A percentile compares a stretch with the other conserved stretches of the same genome.
Evolutionary conservation across 179 eudicot species (phyloP).

Genomic region (Camellia oleifera): DNA sequence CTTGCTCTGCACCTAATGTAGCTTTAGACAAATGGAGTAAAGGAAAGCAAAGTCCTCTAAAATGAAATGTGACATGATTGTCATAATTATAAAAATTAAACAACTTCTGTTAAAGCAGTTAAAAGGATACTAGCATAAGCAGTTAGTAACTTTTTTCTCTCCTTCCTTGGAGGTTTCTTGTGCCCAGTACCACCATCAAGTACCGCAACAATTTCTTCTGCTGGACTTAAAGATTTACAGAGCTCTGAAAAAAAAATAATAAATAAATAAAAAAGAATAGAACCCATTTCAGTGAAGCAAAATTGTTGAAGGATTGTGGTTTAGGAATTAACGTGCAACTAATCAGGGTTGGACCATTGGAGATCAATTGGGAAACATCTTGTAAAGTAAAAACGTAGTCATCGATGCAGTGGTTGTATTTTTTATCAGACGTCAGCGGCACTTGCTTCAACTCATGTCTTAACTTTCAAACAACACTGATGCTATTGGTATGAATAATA

Average conservation of each 20-base stretch:
- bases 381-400: neutral
- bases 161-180: conserved; percentile 58
- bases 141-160: conserved; percentile 47
- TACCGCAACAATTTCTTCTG: conserved; percentile 40
- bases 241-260: conserved; percentile 41
- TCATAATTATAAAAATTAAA: neutral
- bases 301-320: neutral
- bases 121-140: conserved; percentile 56
- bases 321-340: neutral
- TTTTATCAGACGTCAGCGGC: neutral
- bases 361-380: conserved; percentile 2
- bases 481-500: neutral
- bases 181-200: conserved; percentile 34
- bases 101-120: neutral
- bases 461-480: neutral
- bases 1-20: conserved; percentile 28
- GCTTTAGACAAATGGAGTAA: conserved; percentile 31
- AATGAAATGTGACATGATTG: neutral
- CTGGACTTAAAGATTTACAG: conserved; percentile 46
- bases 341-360: neutral
- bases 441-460: neutral
- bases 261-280: neutral
- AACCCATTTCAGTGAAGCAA: conserved; percentile 9
- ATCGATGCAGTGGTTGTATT: neutral
- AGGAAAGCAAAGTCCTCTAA: conserved; percentile 12